Evolutionary conservation across 2,329 filamentous ascomycete species (phyloP), one percentile per base, ranked within the genome.

Genomic region (Arthroderma sp.): DNA sequence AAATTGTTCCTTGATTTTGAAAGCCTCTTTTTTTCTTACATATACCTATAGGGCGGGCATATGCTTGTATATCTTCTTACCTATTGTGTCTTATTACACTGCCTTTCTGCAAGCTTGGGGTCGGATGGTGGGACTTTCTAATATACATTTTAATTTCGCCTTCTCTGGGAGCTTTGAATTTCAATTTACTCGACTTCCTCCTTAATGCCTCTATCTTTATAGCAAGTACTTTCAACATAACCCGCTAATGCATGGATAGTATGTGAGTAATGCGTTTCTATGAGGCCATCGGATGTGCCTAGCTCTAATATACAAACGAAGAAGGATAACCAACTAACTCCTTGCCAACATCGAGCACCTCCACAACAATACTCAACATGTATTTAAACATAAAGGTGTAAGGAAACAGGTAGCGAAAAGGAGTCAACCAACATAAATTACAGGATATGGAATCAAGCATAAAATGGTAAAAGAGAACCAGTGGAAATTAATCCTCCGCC

Each of bases 401-500:
- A 23, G 53, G 3, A 21, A 38, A 38, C 11, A 21, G 19, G 25
- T 21, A 43, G 11, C n/a, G 25, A 21, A 31, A 56, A 21, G 28
- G 19, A 55, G 35, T 28, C 17, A 23, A 25, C 19, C 39, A 41
- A 25, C 15, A 44, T 38, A 43, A 47, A 47, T 23, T 23, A 56
- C 23, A 23, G 33, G 15, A 54, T 25, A 37, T 9, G 19, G 33
- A 35, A 33, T 17, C 4, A 44, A 25, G 3, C 28, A 31, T 31
- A 31, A 19, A 23, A 61, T 57, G 23, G 57, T 43, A 55, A 28
- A 58, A 59, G 35, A n/a, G 19, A 23, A 5, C 9, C 23, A 19
- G 13, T 47, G 54, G 15, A 55, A 21, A 39, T 25, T 56, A 60
- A 63, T 64, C 70, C 56, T 70, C 62, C 61, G 67, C 63, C 61